Evolutionary conservation across 169 alveolate genomes (phyloP), one percentile per base, ranked within the genome.

Genomic region (Plasmodium falciparum): DNA sequence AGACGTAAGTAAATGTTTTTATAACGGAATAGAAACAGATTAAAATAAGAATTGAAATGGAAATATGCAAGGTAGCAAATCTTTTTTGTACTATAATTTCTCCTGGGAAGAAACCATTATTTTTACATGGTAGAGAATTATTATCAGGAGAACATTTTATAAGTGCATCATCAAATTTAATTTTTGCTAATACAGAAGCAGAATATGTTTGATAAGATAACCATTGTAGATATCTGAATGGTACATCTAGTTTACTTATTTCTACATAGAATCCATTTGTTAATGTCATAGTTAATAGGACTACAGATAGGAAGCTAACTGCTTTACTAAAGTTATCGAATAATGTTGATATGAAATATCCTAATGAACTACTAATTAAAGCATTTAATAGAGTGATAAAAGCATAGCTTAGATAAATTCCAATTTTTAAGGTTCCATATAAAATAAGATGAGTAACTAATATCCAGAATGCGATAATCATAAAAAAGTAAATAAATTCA

Each of bases 181-280:
- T 78, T 50, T 78, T 65, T 11, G 89, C 89, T n/a, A 78, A 58
- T 13, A 67, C 78, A 1, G 89, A 78, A 6, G 89, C 89, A 13
- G 89, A 65, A 70, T 78, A 78, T 15, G 89, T 78, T 63, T 78
- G 89, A 70, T 65, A 78, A 6, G 89, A 78, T 45, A 78, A 26
- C 89, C 89, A 78, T 24, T 78, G 89, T 8, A 78, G 29, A 58
- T 78, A 78, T 78, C 76, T 78, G 6, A 78, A 65, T 8, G 89
- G 89, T 13, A 33, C 24, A 50, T 78, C 50, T 58, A 78, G 54
- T 66, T 78, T 78, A 5, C 78, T 17, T 20, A 78, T 54, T 56
- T 78, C 89, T 3, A 78, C 78, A 33, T 78, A 78, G 12, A 78
- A 78, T 11, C 89, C 89, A 33, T 78, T 78, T 4, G 89, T 50